Base-by-base conservation (phyloP, 805 yeast genomes). In the Komagataella kurtzmanii region DNA sequence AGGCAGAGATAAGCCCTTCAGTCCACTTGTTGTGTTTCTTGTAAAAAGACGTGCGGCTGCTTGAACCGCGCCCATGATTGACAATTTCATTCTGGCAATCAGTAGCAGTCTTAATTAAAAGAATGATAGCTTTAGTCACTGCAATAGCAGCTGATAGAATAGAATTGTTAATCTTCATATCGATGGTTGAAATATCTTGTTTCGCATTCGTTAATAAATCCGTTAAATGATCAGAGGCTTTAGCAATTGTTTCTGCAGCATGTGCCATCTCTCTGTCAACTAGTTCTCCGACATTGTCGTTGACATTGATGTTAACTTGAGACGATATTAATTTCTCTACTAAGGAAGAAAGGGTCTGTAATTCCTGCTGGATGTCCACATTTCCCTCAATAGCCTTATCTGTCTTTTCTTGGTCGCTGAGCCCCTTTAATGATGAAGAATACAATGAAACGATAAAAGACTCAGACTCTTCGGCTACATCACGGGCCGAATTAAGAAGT, bases 11-110 rank as follows among this genome's bases (percentile, higher is more conserved):
- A 53, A 88, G 79, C 19, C 97, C 97, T 66, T 89, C 95, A 0
- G 96, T 87, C 97, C 97, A 88, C 59, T 91, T 76, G 65, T 82
- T 88, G 64, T 88, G 85, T 66, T 87, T 88, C 64, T 83, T 85
- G 68, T 89, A 89, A 64, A 83, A 88, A 47, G 85, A 85, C 12
- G 88, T 79, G 53, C 80, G 73, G 1, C 87, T 72, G 48, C 75
- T 79, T 0, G 80, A 65, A 3, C 91, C 91, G 53, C 75, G 73
- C 46, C 87, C 88, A 54, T 76, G 77, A 52, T 79, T 75, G 5
- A 83, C 91, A 61, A 88, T 88, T 65, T 88, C 96, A 53, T 77
- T 68, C 65, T 88, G 96, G 18, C 91, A 80, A 43, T 80, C 88
- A 23, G 88, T 81, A 2, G 96, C 87, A 2, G 93, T 83, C 55